These are phyloP conservation scores for Colletotrichum cordylinicola DNA, from an alignment of 2,329 filamentous ascomycete species.

Conservation along the genomic window DNA sequence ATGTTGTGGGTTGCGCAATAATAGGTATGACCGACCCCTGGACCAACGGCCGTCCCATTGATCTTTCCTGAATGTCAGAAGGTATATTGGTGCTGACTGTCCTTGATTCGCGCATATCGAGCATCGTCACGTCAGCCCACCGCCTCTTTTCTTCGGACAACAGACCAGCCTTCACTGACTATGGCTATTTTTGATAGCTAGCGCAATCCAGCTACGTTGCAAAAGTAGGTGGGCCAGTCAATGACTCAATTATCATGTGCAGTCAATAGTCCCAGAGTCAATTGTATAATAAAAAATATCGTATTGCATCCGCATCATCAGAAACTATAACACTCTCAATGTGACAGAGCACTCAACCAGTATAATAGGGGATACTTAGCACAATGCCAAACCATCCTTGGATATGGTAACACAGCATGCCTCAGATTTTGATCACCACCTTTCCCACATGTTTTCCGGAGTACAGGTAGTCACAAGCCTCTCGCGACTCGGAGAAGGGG, in stretches of 20 bases:
- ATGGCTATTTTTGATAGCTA: background rate
- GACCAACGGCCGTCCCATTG: background rate
- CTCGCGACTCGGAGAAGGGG: background rate
- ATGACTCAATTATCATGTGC: background rate
- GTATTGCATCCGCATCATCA: background rate
- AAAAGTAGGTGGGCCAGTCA: background rate
- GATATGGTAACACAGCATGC: background rate
- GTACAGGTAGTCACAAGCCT: background rate
- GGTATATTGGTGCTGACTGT: background rate
- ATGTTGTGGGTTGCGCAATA: background rate
- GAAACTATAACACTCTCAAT: background rate
- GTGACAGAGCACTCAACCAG: background rate
- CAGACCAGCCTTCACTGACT: background rate
- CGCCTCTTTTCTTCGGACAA: background rate
- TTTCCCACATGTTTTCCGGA: conserved; percentile 6
- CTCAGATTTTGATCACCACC: background rate
- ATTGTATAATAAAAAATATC: background rate
- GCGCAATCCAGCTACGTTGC: background rate
- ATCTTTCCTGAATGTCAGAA: background rate
- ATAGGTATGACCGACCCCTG: background rate
- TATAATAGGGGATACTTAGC: background rate
- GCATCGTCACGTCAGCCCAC: background rate
- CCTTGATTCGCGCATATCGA: background rate
- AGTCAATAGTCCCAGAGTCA: background rate
- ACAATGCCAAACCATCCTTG: background rate